Evolutionary conservation across 371 early-diverging fungal genomes (phyloP).

Genomic region (Quaeritorhiza haematococci): DNA sequence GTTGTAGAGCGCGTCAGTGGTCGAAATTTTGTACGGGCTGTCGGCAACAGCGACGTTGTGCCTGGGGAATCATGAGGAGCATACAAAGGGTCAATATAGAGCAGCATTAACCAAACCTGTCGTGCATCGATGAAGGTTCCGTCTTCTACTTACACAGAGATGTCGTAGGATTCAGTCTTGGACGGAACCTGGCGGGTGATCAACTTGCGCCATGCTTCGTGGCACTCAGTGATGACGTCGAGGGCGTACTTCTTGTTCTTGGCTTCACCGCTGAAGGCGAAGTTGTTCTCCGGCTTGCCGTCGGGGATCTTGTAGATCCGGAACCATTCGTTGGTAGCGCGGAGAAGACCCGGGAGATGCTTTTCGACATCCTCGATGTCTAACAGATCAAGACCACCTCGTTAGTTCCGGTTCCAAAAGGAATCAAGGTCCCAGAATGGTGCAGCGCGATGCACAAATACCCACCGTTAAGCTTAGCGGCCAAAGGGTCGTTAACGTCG

Average conservation of each 20-base stretch:
- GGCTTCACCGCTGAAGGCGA: slow-evolving; percentile 89
- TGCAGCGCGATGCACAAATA: not conserved
- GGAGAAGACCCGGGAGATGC: slow-evolving; percentile 90
- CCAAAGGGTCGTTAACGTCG: slow-evolving; percentile 91
- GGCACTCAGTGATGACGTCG: slow-evolving; percentile 86
- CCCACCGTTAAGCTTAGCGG: slow-evolving; percentile 78
- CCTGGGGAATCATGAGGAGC: slow-evolving; percentile 32
- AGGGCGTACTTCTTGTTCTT: slow-evolving; percentile 80
- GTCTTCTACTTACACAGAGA: slow-evolving; percentile 52
- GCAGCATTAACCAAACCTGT: not conserved
- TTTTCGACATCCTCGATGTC: slow-evolving; percentile 96
- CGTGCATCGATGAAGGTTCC: slow-evolving; percentile 11
- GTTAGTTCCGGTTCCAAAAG: too few species aligned
- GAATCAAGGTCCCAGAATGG: not conserved
- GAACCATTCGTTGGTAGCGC: slow-evolving; percentile 98
- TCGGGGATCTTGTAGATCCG: slow-evolving; percentile 99
- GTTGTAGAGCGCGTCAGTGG: slow-evolving; percentile 53
- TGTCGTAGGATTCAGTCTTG: slow-evolving; percentile 64
- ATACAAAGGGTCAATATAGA: slow-evolving; percentile 1
- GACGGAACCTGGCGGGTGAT: slow-evolving; percentile 59
- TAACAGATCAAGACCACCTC: too few species aligned
- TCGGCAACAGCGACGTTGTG: slow-evolving; percentile 67
- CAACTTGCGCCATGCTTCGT: slow-evolving; percentile 93
- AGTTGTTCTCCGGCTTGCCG: slow-evolving; percentile 97
- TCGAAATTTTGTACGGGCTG: slow-evolving; percentile 62